phyloP scores from a whole-genome alignment of 495 filamentous ascomycete genomes.

The Ramalina intermedia region DNA sequence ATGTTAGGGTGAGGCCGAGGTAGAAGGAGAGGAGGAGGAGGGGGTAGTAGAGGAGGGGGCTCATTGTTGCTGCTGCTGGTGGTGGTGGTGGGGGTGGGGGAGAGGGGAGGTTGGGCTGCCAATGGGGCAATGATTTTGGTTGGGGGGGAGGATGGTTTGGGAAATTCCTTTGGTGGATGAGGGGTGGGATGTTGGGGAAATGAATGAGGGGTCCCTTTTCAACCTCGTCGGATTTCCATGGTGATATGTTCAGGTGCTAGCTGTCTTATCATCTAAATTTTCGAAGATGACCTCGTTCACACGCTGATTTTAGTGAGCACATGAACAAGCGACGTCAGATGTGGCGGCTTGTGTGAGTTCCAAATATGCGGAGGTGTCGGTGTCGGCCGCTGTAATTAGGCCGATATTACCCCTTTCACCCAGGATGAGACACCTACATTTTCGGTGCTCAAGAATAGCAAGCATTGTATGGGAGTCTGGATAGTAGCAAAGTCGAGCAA shows the following conservation, averaged over 20 bases:
- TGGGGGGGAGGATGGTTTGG: constrained; percentile 36
- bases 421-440: too few relatives aligned
- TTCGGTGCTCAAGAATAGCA: too few relatives aligned
- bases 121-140: constrained; percentile 41
- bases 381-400: too few relatives aligned
- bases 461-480: too few relatives aligned
- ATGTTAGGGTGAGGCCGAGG: neutral
- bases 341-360: too few relatives aligned
- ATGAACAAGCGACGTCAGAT: too few relatives aligned
- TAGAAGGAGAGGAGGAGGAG: constrained; percentile 25
- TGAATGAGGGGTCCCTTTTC: neutral
- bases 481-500: too few relatives aligned
- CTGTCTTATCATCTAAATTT: too few relatives aligned
- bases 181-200: constrained; percentile 23
- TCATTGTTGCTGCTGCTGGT: constrained; percentile 58
- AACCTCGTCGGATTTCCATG: neutral
- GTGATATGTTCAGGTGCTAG: neutral
- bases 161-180: constrained; percentile 33
- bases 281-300: too few relatives aligned
- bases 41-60: constrained; percentile 54
- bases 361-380: too few relatives aligned
- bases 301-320: too few relatives aligned
- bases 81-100: constrained; percentile 25
- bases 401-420: too few relatives aligned
- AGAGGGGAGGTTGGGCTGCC: neutral